Conservation (phyloP, 768 basidiomycete genomes). For the Phlebiopsis gigantea region DNA sequence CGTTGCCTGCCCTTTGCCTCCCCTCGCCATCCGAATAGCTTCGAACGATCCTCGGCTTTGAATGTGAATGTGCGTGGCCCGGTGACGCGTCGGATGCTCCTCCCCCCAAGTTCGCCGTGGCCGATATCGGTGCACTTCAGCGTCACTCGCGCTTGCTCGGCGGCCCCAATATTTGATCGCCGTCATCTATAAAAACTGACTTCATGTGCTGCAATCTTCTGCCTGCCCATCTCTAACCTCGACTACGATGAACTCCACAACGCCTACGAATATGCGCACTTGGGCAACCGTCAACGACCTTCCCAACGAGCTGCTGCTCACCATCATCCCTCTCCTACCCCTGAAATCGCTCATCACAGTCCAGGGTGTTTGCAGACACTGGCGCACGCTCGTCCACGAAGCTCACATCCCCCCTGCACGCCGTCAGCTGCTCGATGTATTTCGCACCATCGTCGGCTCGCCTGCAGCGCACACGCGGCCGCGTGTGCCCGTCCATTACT, state of each 20-base stretch:
- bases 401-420: conserved; percentile 18
- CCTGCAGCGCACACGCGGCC: conserved; percentile 15
- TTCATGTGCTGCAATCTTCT: not conserved
- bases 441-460: conserved; percentile 13
- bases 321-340: conserved; percentile 19
- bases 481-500: conserved; percentile 12
- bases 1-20: too few species aligned
- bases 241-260: not conserved
- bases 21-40: too few species aligned
- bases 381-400: conserved; percentile 14
- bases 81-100: not conserved
- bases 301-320: conserved; percentile 21
- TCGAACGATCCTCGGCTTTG: not conserved
- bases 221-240: not conserved
- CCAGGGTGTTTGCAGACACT: conserved; percentile 16
- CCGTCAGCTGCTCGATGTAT: conserved; percentile 18
- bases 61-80: not conserved
- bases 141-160: not conserved
- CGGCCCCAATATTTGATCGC: not conserved
- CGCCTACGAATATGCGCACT: not conserved
- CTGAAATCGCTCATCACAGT: conserved; percentile 20
- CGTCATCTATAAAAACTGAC: not conserved
- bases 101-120: not conserved
- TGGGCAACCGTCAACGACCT: conserved; percentile 7
- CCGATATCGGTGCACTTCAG: not conserved